A percentile compares a stretch with the other conserved stretches of the same genome.
These are phyloP conservation scores for Xylaria sp. DNA, from an alignment of 495 filamentous ascomycete species.

Conservation along the genomic window DNA sequence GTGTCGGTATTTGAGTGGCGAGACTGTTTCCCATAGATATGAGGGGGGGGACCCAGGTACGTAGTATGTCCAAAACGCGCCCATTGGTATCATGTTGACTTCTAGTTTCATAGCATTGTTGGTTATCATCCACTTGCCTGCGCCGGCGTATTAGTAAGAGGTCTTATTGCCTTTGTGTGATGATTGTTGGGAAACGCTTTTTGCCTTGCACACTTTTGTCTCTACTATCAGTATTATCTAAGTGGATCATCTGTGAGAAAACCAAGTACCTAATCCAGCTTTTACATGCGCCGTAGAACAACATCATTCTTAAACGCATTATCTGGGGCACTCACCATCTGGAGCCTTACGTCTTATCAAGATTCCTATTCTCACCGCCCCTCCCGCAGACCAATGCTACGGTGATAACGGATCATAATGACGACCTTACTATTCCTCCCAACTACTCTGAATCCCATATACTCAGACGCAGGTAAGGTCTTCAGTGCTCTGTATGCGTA, in stretches of 20 bases:
- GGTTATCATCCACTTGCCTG: slow-evolving; percentile 4
- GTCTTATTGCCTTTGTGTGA: neutral
- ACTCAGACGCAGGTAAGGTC: neutral
- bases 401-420: slow-evolving; percentile 22
- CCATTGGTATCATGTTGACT: slow-evolving; percentile 25
- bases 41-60: neutral
- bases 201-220: neutral
- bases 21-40: neutral
- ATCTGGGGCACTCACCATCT: slow-evolving; percentile 6
- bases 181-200: neutral
- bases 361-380: slow-evolving; percentile 13
- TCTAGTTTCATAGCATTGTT: slow-evolving; percentile 31
- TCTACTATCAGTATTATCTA: neutral
- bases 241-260: neutral
- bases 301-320: neutral
- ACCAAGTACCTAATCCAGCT: neutral
- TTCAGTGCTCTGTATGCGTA: neutral
- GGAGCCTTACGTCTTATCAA: slow-evolving; percentile 13
- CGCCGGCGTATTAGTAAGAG: neutral
- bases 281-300: neutral
- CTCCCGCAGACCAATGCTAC: slow-evolving; percentile 16
- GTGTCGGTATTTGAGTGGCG: neutral
- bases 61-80: slow-evolving; percentile 17
- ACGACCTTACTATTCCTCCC: neutral
- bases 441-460: neutral